Conservation (phyloP, 2,329 filamentous ascomycete genomes). For the Venturia pyrina region DNA sequence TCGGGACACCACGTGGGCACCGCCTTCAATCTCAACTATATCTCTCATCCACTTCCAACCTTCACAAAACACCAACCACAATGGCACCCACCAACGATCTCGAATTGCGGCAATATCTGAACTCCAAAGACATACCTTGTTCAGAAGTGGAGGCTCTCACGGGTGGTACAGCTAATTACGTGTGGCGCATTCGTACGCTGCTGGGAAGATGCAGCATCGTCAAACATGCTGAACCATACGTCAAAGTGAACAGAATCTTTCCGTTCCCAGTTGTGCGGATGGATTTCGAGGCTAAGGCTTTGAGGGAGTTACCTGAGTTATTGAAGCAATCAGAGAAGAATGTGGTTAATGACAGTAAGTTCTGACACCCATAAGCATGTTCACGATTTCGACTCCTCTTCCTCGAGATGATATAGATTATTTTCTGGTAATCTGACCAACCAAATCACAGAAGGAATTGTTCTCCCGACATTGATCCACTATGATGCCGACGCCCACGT, state of each 20-base stretch:
- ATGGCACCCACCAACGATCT: constrained; percentile 4
- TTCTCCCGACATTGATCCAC: constrained; percentile 15
- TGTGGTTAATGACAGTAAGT: neutral
- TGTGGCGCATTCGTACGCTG: constrained; percentile 21
- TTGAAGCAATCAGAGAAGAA: neutral
- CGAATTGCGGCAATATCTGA: constrained; percentile 8
- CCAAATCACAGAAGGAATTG: neutral
- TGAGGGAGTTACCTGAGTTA: constrained; percentile 17
- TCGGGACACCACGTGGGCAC: neutral
- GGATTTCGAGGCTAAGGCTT: constrained; percentile 24
- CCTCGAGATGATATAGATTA: neutral
- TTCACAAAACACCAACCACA: constrained; percentile 45
- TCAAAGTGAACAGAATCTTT: constrained; percentile 19
- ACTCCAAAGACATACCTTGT: constrained; percentile 9
- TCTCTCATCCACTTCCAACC: neutral
- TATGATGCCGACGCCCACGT: constrained; percentile 22
- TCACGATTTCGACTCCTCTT: neutral
- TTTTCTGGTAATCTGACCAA: neutral
- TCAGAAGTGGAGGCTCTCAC: constrained; percentile 16
- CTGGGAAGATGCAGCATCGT: constrained; percentile 18
- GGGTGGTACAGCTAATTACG: constrained; percentile 27
- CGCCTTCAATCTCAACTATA: neutral
- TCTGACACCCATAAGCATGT: neutral
- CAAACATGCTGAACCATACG: constrained; percentile 27
- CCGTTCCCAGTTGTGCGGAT: constrained; percentile 22